A percentile compares a stretch with the other conserved stretches of the same genome.
phyloP scores from a whole-genome alignment of 257 asterid species.

The Solanum dulcamara region DNA sequence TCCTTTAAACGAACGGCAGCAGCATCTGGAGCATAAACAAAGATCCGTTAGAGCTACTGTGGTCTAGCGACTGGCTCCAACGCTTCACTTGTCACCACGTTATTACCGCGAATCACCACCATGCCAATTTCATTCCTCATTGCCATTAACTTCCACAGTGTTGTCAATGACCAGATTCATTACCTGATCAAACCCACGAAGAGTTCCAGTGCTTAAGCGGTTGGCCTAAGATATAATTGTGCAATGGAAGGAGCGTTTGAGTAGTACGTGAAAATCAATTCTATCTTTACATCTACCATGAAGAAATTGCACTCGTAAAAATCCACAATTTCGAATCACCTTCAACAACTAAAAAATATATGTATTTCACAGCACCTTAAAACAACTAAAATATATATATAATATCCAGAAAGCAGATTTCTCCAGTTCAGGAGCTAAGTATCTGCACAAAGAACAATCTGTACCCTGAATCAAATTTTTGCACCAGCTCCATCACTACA shows the following conservation, averaged over 20 bases:
- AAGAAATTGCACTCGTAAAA: neutral
- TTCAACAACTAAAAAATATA: neutral
- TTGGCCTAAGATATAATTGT: too few relatives aligned
- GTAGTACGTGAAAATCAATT: neutral
- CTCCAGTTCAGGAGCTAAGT: neutral
- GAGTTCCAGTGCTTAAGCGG: constrained; percentile 76
- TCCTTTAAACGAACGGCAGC: neutral
- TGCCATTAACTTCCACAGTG: constrained; percentile 83
- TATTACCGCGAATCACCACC: constrained; percentile 91
- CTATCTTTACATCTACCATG: neutral
- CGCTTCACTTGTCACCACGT: constrained; percentile 91
- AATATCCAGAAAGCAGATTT: neutral
- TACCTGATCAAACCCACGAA: constrained; percentile 84
- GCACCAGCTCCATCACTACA: neutral
- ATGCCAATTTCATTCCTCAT: constrained; percentile 84
- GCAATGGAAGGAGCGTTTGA: neutral
- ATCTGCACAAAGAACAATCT: neutral
- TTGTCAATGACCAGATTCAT: constrained; percentile 79
- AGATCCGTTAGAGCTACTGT: neutral
- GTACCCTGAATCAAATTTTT: neutral
- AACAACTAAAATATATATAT: neutral
- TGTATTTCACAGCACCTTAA: too few relatives aligned
- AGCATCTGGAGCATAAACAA: neutral
- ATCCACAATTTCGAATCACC: neutral
- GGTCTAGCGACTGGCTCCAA: constrained; percentile 60